Conservation (phyloP, 2,329 filamentous ascomycete genomes). For the Verticillium tricorpus region DNA sequence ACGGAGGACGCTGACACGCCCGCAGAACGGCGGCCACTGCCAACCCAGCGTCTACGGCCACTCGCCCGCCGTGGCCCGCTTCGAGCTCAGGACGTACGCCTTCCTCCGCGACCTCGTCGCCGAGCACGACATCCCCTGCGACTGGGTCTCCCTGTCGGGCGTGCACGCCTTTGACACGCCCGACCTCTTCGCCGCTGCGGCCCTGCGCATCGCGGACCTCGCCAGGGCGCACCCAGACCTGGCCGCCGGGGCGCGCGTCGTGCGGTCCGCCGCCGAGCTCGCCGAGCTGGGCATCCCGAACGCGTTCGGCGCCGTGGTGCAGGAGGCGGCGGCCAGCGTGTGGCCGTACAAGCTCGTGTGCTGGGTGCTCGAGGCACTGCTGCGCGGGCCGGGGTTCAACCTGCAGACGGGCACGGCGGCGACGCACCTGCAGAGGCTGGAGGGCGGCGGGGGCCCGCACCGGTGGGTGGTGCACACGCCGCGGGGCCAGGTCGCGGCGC, state of each 20-base stretch:
- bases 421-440: slow-evolving; percentile 34
- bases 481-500: slow-evolving; percentile 61
- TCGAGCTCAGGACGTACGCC: slow-evolving; percentile 67
- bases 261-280: slow-evolving; percentile 35
- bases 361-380: slow-evolving; percentile 61
- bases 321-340: slow-evolving; percentile 60
- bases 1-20: neutral
- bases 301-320: slow-evolving; percentile 61
- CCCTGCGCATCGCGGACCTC: slow-evolving; percentile 46
- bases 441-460: slow-evolving; percentile 3
- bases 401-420: slow-evolving; percentile 72
- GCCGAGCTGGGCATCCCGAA: slow-evolving; percentile 47
- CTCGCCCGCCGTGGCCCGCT: slow-evolving; percentile 57
- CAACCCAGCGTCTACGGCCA: slow-evolving; percentile 65
- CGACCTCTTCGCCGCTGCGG: slow-evolving; percentile 48
- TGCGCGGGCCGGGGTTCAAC: slow-evolving; percentile 50
- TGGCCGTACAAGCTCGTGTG: slow-evolving; percentile 85
- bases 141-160: slow-evolving; percentile 60
- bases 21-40: slow-evolving; percentile 67
- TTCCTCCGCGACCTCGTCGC: slow-evolving; percentile 55
- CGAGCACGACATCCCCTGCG: slow-evolving; percentile 58
- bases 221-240: slow-evolving; percentile 51
- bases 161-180: slow-evolving; percentile 60
- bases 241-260: slow-evolving; percentile 38
- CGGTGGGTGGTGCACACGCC: slow-evolving; percentile 62